Conservation (phyloP, 106 monocot genomes). For the Dioscorea zingiberensis region DNA sequence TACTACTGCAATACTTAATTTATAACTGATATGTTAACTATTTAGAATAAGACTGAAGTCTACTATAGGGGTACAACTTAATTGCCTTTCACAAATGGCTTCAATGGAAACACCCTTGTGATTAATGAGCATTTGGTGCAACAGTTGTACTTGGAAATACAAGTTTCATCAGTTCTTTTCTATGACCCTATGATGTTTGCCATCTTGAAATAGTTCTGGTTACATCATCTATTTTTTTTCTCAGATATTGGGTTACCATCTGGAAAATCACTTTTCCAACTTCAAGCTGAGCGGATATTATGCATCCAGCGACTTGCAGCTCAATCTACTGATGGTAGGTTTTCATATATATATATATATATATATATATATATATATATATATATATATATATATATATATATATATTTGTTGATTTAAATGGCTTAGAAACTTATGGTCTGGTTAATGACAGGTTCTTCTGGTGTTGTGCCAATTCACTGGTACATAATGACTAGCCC, state of each 20-base stretch:
- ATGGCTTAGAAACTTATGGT: constrained; percentile 1
- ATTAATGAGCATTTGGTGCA: too few relatives aligned
- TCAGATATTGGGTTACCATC: constrained; percentile 95
- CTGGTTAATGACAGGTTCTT: constrained; percentile 21
- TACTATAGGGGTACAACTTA: too few relatives aligned
- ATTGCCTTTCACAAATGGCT: too few relatives aligned
- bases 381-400: neutral
- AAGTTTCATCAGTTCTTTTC: too few relatives aligned
- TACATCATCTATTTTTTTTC: neutral
- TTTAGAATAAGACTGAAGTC: too few relatives aligned
- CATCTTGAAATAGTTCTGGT: neutral
- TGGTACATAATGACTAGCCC: constrained; percentile 99
- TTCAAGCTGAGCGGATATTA: constrained; percentile 94
- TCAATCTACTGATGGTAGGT: constrained; percentile 72
- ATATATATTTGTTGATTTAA: neutral
- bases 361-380: neutral
- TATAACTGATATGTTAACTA: too few relatives aligned
- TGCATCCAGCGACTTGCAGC: constrained; percentile 86
- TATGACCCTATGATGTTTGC: too few relatives aligned
- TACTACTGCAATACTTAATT: too few relatives aligned
- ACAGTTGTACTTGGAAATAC: too few relatives aligned
- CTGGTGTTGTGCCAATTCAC: constrained; percentile 57
- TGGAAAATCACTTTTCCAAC: constrained; percentile 94
- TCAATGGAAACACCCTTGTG: too few relatives aligned
- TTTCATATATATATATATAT: neutral